Evolutionary conservation across 2,329 filamentous ascomycete species (phyloP).

Genomic region (Calonectria honghensis): DNA sequence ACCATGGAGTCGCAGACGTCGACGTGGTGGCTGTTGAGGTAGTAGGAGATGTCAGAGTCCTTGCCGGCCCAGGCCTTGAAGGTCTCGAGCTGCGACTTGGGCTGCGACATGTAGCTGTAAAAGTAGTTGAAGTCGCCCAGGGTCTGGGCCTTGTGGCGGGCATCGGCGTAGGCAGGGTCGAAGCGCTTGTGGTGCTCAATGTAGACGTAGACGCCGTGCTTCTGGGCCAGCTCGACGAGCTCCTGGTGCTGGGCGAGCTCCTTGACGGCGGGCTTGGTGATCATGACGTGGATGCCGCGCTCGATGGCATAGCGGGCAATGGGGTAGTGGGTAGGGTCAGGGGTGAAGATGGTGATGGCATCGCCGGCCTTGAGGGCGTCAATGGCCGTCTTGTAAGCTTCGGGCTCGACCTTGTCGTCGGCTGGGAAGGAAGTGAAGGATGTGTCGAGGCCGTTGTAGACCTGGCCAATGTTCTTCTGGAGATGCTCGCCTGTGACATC

Average conservation of each 20-base stretch:
- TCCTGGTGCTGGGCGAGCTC: conserved; percentile 85
- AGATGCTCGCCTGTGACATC: conserved; percentile 81
- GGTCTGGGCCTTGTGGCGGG: conserved; percentile 82
- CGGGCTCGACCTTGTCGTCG: conserved; percentile 82
- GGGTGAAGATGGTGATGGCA: conserved; percentile 97
- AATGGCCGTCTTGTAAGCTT: conserved; percentile 92
- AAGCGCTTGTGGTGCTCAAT: conserved; percentile 98
- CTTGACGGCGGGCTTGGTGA: conserved; percentile 96
- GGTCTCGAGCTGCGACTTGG: conserved; percentile 92
- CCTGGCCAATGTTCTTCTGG: conserved; percentile 88
- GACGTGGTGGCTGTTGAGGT: conserved; percentile 95
- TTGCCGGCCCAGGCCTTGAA: conserved; percentile 96
- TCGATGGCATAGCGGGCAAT: conserved; percentile 95
- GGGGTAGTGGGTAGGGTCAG: conserved; percentile 93
- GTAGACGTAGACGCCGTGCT: conserved; percentile 90
- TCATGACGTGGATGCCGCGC: conserved; percentile 89
- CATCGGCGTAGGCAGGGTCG: conserved; percentile 94
- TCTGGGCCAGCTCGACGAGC: conserved; percentile 82
- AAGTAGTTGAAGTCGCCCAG: conserved; percentile 99
- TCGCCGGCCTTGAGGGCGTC: conserved; percentile 87
- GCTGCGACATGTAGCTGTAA: conserved; percentile 97
- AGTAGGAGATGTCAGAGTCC: conserved; percentile 96
- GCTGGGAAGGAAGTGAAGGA: conserved; percentile 89
- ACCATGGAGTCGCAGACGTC: conserved; percentile 97
- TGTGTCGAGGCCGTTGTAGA: conserved; percentile 92